Conservation (phyloP, 2,329 filamentous ascomycete genomes). For the Ophiobolus disseminans region DNA sequence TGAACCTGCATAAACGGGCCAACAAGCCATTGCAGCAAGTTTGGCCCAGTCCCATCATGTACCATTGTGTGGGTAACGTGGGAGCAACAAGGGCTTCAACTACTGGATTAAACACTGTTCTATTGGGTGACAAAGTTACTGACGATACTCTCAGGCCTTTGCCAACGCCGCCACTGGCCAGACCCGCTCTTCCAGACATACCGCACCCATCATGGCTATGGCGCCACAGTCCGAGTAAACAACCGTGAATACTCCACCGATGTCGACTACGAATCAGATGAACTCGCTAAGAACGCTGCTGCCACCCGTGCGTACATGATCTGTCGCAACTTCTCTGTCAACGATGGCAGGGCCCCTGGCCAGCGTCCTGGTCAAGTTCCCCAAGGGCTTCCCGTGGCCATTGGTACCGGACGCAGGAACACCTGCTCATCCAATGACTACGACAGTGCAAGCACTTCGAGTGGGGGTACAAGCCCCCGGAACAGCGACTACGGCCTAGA, state of each 20-base stretch:
- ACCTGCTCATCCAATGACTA: constrained; percentile 58
- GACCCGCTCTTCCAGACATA: constrained; percentile 89
- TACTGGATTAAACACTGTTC: too few relatives aligned
- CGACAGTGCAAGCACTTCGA: constrained; percentile 59
- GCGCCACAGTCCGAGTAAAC: constrained; percentile 92
- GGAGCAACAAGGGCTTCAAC: too few relatives aligned
- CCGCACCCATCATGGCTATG: constrained; percentile 76
- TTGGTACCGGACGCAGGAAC: constrained; percentile 64
- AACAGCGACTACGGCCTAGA: constrained; percentile 57
- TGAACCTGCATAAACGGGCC: neutral
- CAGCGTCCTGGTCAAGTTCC: constrained; percentile 63
- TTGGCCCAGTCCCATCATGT: neutral
- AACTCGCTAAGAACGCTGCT: constrained; percentile 87
- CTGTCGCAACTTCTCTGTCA: constrained; percentile 95
- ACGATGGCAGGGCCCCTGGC: constrained; percentile 82
- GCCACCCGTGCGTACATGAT: constrained; percentile 98
- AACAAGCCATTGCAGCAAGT: neutral
- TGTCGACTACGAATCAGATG: constrained; percentile 79
- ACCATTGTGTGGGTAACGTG: too few relatives aligned
- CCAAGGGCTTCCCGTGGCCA: constrained; percentile 69
- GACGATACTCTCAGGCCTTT: constrained; percentile 71
- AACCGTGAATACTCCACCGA: constrained; percentile 96
- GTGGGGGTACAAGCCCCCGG: constrained; percentile 63
- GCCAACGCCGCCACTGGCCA: constrained; percentile 91
- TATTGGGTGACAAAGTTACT: too few relatives aligned